Percentiles rank a stretch among this genome's conserved stretches.
phyloP scores from a whole-genome alignment of 176 grass and related monocot genomes.

The Triticum turgidum region DNA sequence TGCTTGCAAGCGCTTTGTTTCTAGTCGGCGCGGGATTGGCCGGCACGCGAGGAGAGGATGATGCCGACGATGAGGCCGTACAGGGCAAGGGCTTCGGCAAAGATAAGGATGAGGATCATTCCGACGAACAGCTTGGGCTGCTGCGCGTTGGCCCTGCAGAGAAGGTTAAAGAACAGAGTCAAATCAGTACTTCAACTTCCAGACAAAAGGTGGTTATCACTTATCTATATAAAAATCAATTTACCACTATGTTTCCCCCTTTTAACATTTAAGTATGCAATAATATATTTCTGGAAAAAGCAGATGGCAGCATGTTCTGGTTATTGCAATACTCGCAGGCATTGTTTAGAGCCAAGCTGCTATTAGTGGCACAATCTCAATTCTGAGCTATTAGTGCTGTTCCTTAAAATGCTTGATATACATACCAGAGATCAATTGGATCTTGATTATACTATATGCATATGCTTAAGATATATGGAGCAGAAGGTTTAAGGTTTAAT shows the following conservation, averaged over 20 bases:
- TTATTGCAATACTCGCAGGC: accelerated
- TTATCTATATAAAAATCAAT: neutral
- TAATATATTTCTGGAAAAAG: too few species aligned
- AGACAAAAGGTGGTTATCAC: neutral
- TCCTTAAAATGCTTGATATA: too few species aligned
- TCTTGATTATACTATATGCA: too few species aligned
- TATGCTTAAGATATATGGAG: too few species aligned
- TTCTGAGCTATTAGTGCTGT: too few species aligned
- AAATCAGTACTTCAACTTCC: neutral
- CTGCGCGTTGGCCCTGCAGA: slow-evolving; percentile 35
- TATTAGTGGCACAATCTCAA: too few species aligned
- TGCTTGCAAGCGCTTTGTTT: neutral
- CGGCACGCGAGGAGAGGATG: slow-evolving; percentile 46
- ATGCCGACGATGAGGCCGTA: slow-evolving; percentile 47
- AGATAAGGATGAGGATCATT: slow-evolving; percentile 52
- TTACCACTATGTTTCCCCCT: neutral
- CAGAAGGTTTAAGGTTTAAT: too few species aligned
- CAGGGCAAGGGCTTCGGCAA: slow-evolving; percentile 43
- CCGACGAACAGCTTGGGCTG: slow-evolving; percentile 47
- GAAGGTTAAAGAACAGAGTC: neutral
- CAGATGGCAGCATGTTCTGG: too few species aligned
- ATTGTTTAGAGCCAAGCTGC: too few species aligned
- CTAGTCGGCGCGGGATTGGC: slow-evolving; percentile 41
- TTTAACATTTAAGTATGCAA: too few species aligned
- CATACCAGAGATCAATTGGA: too few species aligned